These are phyloP conservation scores for Vanrija humicola DNA, from an alignment of 1,284 basidiomycete species.

Conservation along the genomic window DNA sequence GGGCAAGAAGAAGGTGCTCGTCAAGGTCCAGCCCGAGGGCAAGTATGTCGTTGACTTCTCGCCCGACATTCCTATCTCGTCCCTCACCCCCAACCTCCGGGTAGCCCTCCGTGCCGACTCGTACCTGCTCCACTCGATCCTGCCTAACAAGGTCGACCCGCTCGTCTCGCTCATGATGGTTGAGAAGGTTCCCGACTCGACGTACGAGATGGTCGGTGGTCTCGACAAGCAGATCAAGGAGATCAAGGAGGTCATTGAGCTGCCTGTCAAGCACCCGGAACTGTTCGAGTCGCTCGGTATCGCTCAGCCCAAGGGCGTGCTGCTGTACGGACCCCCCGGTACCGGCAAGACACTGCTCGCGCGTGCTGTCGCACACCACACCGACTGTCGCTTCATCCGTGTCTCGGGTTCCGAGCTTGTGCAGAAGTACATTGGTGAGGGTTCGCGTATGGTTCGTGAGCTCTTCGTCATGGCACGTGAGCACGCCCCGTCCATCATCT, in stretches of 20 bases:
- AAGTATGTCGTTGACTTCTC: slow-evolving; percentile 99
- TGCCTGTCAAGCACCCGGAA: slow-evolving; percentile 97
- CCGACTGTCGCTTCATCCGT: slow-evolving; percentile 96
- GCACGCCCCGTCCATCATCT: slow-evolving; percentile 98
- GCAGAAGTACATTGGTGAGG: slow-evolving; percentile 98
- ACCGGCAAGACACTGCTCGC: slow-evolving; percentile 95
- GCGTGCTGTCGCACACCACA: slow-evolving; percentile 93
- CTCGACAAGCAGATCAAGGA: slow-evolving; percentile 98
- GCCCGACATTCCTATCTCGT: slow-evolving; percentile 73
- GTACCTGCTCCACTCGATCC: slow-evolving; percentile 88
- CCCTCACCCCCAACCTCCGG: slow-evolving; percentile 81
- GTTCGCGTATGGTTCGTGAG: slow-evolving; percentile 92
- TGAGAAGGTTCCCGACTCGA: slow-evolving; percentile 98
- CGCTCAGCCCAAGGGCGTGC: slow-evolving; percentile 94
- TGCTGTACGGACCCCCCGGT: slow-evolving; percentile 93
- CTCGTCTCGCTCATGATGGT: slow-evolving; percentile 99
- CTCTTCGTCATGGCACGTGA: slow-evolving; percentile 98
- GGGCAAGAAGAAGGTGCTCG: slow-evolving; percentile 98
- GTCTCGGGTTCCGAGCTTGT: slow-evolving; percentile 94
- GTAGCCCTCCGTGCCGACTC: slow-evolving; percentile 95
- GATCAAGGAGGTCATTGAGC: slow-evolving; percentile 98
- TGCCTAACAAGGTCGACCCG: slow-evolving; percentile 93
- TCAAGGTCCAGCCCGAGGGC: slow-evolving; percentile 97
- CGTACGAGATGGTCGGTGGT: slow-evolving; percentile 99
- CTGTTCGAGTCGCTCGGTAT: slow-evolving; percentile 95